A percentile compares a stretch with the other conserved stretches of the same genome.
Evolutionary conservation across 208 protist species (phyloP).

Genomic region (Borovskyia barvae): DNA sequence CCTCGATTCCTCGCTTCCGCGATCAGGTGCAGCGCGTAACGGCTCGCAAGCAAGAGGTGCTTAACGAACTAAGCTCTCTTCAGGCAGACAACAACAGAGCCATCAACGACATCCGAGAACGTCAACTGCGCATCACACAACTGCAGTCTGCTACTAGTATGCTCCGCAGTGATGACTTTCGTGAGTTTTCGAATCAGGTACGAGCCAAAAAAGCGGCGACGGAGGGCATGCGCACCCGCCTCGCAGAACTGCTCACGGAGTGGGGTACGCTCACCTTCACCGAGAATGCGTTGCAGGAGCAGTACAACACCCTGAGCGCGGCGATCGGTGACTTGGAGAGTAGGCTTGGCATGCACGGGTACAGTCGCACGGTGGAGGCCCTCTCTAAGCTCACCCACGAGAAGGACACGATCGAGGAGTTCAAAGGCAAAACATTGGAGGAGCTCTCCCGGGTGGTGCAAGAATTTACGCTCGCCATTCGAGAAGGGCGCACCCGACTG

Average conservation of each 20-base stretch:
- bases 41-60: conserved; percentile 65
- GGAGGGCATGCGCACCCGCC: conserved; percentile 74
- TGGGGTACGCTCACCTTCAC: conserved; percentile 87
- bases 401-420: conserved; percentile 82
- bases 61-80: conserved; percentile 62
- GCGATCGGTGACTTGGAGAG: conserved; percentile 80
- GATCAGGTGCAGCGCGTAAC: conserved; percentile 79
- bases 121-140: conserved; percentile 70
- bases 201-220: conserved; percentile 82
- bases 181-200: conserved; percentile 78
- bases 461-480: conserved; percentile 83
- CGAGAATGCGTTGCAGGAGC: conserved; percentile 65
- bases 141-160: conserved; percentile 81
- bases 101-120: conserved; percentile 72
- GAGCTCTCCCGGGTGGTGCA: conserved; percentile 88
- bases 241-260: conserved; percentile 83
- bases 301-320: conserved; percentile 67
- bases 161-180: conserved; percentile 84
- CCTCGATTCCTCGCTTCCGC: conserved; percentile 73
- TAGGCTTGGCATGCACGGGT: conserved; percentile 84
- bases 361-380: conserved; percentile 79
- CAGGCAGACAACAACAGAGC: conserved; percentile 76
- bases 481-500: conserved; percentile 78
- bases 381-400: conserved; percentile 79
- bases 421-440: conserved; percentile 89